A percentile compares a stretch with the other conserved stretches of the same genome.
These are phyloP conservation scores for Kregervanrija delftensis DNA, from an alignment of 805 yeast species.

Conservation along the genomic window DNA sequence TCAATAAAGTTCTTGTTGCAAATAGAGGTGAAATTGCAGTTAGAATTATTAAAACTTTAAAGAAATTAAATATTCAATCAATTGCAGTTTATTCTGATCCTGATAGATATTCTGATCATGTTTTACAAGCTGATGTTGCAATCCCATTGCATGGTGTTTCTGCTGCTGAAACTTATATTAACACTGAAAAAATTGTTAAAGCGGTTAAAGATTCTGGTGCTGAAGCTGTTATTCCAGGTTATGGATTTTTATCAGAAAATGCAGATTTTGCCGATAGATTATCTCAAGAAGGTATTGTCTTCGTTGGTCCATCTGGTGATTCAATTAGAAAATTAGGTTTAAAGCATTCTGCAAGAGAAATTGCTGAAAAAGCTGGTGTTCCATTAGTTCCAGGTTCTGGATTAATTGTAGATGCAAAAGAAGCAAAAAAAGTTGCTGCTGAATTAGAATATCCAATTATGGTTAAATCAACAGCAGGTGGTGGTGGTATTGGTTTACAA, in stretches of 20 bases:
- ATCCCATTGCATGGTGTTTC: constrained; percentile 72
- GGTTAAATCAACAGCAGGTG: constrained; percentile 98
- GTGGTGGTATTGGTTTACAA: constrained; percentile 98
- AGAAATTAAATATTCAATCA: constrained; percentile 67
- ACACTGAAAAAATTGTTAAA: constrained; percentile 73
- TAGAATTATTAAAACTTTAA: constrained; percentile 82
- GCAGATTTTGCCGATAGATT: constrained; percentile 93
- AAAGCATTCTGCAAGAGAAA: constrained; percentile 94
- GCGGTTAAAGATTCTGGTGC: constrained; percentile 83
- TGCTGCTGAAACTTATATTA: constrained; percentile 87
- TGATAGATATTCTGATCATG: constrained; percentile 86
- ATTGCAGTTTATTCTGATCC: constrained; percentile 89
- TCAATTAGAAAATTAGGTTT: constrained; percentile 87
- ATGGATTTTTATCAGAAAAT: constrained; percentile 93
- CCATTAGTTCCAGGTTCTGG: constrained; percentile 98
- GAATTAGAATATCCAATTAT: constrained; percentile 80
- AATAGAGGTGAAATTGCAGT: constrained; percentile 98
- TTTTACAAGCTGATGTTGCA: constrained; percentile 72
- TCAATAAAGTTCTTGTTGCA: constrained; percentile 83
- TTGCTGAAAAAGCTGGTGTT: constrained; percentile 86
- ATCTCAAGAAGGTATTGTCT: constrained; percentile 72
- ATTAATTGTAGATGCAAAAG: constrained; percentile 60
- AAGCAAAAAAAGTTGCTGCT: constrained; percentile 71
- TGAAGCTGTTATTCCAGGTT: constrained; percentile 97
- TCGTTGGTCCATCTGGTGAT: constrained; percentile 95